These are phyloP conservation scores for Colletotrichum scovillei DNA, from an alignment of 2,329 filamentous ascomycete genomes.

Conservation along the genomic window DNA sequence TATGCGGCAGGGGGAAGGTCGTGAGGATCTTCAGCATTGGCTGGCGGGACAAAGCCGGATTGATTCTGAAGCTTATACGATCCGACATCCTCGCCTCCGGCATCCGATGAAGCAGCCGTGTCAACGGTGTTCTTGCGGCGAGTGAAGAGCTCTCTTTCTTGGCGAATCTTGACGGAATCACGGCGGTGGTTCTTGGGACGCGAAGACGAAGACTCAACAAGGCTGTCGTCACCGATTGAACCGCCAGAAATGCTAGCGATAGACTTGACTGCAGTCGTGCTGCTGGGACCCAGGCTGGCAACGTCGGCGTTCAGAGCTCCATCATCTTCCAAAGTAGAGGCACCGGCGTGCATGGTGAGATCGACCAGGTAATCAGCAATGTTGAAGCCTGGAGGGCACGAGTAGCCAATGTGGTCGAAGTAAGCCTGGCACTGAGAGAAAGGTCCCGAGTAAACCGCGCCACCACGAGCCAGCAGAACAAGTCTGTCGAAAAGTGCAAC, in stretches of 20 bases:
- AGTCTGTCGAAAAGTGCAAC: conserved; percentile 96
- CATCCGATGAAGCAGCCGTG: conserved; percentile 72
- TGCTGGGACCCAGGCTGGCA: conserved; percentile 82
- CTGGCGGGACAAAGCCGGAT: conserved; percentile 58
- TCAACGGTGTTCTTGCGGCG: conserved; percentile 75
- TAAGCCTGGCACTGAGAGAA: conserved; percentile 91
- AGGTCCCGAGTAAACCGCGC: conserved; percentile 92
- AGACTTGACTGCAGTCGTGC: conserved; percentile 88
- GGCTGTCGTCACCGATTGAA: conserved; percentile 77
- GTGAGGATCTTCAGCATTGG: conserved; percentile 77
- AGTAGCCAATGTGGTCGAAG: conserved; percentile 91
- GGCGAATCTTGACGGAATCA: conserved; percentile 84
- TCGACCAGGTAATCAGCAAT: conserved; percentile 98
- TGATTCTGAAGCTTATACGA: conserved; percentile 64
- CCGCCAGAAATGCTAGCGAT: conserved; percentile 84
- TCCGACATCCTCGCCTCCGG: conserved; percentile 61
- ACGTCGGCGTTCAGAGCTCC: conserved; percentile 65
- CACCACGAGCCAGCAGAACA: conserved; percentile 89
- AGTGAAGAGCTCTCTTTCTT: conserved; percentile 92
- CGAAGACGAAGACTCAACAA: conserved; percentile 68
- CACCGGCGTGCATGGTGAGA: conserved; percentile 93
- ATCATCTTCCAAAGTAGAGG: conserved; percentile 69
- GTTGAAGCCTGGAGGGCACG: conserved; percentile 96
- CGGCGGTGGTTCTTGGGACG: conserved; percentile 78
- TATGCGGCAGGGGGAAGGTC: conserved; percentile 69